Evolutionary conservation across 805 yeast species (phyloP).

Genomic region (Cephaloascus fragrans): DNA sequence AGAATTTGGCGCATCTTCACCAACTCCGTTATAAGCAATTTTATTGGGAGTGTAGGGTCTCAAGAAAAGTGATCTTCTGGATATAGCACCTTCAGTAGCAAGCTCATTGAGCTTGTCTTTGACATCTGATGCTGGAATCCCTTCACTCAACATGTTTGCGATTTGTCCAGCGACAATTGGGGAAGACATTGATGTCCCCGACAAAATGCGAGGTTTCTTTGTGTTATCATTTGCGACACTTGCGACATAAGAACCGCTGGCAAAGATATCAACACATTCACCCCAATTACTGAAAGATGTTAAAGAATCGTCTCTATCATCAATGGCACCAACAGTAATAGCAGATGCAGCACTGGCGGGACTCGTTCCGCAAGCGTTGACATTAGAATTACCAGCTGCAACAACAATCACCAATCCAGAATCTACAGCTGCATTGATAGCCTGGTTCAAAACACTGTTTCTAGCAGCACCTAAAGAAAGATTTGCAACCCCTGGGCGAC

Average conservation of each 20-base stretch:
- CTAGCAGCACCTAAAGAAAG: constrained; percentile 71
- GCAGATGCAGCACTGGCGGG: constrained; percentile 74
- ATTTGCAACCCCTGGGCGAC: constrained; percentile 54
- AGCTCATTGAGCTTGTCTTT: constrained; percentile 29
- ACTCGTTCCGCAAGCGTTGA: constrained; percentile 74
- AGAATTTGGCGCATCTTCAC: no score
- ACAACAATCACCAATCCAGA: constrained; percentile 65
- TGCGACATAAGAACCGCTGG: constrained; percentile 65
- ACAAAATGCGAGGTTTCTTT: constrained; percentile 23
- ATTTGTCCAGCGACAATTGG: constrained; percentile 65
- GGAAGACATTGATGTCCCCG: constrained; percentile 80
- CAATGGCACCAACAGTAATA: constrained; percentile 83
- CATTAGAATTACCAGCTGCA: constrained; percentile 81
- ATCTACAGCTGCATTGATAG: constrained; percentile 64
- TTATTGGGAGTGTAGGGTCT: constrained; percentile 53
- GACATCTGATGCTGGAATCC: constrained; percentile 32
- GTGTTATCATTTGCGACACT: constrained; percentile 35
- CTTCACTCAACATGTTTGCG: constrained; percentile 45
- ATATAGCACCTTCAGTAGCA: constrained; percentile 39
- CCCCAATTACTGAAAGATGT: constrained; percentile 92
- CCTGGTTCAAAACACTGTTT: constrained; percentile 59
- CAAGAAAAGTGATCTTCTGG: constrained; percentile 30
- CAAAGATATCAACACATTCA: constrained; percentile 76
- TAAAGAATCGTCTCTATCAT: constrained; percentile 57
- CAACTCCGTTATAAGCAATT: constrained; percentile 27